Conservation (phyloP, 305 asterid genomes). For the Nicotiana rustica region DNA sequence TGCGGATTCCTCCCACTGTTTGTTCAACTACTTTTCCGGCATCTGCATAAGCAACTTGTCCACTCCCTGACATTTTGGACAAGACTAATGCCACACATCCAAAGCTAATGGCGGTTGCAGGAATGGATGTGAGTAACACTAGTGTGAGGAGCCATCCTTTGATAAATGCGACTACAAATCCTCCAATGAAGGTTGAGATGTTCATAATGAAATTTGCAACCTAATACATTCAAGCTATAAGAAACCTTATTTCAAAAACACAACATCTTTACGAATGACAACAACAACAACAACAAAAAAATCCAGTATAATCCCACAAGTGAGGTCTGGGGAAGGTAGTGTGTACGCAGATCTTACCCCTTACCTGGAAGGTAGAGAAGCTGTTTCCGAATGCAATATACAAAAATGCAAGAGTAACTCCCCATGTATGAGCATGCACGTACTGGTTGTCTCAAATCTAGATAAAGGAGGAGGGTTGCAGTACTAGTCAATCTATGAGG, state of each 20-base stretch:
- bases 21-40: slow-evolving; percentile 71
- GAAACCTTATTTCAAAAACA: background rate
- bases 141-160: slow-evolving; percentile 54
- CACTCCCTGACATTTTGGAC: slow-evolving; percentile 50
- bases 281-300: too few relatives aligned
- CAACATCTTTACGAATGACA: background rate
- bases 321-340: too few relatives aligned
- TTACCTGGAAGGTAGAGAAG: too few relatives aligned
- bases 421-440: background rate
- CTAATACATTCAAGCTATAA: slow-evolving; percentile 36
- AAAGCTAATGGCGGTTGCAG: slow-evolving; percentile 38
- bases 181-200: slow-evolving; percentile 50
- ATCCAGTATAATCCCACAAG: too few relatives aligned
- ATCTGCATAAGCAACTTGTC: slow-evolving; percentile 67
- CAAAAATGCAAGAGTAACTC: background rate
- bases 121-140: slow-evolving; percentile 47
- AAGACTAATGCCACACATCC: slow-evolving; percentile 39
- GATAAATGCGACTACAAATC: slow-evolving; percentile 48
- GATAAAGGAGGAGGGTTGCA: background rate
- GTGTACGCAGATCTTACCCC: too few relatives aligned
- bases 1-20: slow-evolving; percentile 64
- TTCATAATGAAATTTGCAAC: slow-evolving; percentile 52
- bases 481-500: background rate
- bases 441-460: background rate
- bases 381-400: too few relatives aligned